phyloP scores from a whole-genome alignment of 306 rosid species.

The Medicago lupulina region DNA sequence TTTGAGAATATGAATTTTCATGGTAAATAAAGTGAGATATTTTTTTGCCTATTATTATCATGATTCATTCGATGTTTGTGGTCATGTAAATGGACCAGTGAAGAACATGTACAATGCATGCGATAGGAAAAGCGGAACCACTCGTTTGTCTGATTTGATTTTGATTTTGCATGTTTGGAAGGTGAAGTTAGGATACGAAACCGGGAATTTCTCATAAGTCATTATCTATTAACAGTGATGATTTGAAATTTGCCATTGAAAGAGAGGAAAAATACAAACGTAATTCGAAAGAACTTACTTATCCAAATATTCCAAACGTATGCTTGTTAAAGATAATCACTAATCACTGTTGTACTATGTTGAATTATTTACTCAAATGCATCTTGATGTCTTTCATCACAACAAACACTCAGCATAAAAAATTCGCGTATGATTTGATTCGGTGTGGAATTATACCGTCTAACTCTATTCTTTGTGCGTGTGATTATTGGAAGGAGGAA shows the following conservation, averaged over 20 bases:
- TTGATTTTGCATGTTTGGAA: neutral
- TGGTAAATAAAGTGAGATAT: neutral
- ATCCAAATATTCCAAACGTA: neutral
- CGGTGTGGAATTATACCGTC: no score
- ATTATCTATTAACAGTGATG: neutral
- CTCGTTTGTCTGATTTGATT: neutral
- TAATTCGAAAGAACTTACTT: neutral
- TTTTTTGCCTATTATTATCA: neutral
- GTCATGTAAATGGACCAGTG: neutral
- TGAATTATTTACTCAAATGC: no score
- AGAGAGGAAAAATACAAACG: neutral
- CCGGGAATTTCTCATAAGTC: neutral
- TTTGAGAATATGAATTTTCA: neutral
- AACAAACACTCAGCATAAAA: no score
- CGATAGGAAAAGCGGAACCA: slow-evolving; percentile 16
- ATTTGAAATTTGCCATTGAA: neutral
- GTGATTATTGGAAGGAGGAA: no score
- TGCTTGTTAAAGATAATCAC: neutral
- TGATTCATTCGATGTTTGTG: neutral
- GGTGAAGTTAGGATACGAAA: slow-evolving; percentile 6
- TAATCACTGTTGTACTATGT: no score
- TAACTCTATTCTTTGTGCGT: no score
- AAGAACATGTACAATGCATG: neutral
- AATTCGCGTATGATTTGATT: no score
- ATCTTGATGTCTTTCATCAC: no score